Percentiles rank a stretch among this genome's conserved stretches.
These are phyloP conservation scores for Leptographium flavum DNA, from an alignment of 2,329 filamentous ascomycete genomes.

Conservation along the genomic window DNA sequence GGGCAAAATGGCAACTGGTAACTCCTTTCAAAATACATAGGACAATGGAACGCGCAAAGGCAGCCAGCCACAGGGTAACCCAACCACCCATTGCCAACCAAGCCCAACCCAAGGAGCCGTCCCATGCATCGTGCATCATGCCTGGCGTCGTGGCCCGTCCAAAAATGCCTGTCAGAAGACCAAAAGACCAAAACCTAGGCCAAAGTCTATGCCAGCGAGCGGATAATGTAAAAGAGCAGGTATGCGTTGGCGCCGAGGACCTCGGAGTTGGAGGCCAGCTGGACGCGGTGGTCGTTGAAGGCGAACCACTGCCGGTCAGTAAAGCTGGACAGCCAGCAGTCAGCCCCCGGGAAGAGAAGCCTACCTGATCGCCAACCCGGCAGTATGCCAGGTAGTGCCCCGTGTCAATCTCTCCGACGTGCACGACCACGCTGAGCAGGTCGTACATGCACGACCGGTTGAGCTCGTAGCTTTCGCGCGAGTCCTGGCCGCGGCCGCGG, in stretches of 20 bases:
- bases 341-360: slow-evolving; percentile 10
- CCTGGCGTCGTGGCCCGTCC: too few species aligned
- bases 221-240: slow-evolving; percentile 72
- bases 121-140: too few species aligned
- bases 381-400: slow-evolving; percentile 90
- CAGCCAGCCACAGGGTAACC: too few species aligned
- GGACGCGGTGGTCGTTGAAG: slow-evolving; percentile 91
- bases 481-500: slow-evolving; percentile 37
- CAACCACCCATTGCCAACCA: too few species aligned
- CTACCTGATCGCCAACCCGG: slow-evolving; percentile 57
- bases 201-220: slow-evolving; percentile 33
- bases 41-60: too few species aligned
- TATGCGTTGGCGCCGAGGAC: slow-evolving; percentile 81
- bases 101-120: too few species aligned
- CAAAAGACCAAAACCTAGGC: neutral
- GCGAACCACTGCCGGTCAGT: slow-evolving; percentile 59
- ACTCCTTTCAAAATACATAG: too few species aligned
- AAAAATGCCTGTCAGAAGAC: neutral
- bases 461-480: slow-evolving; percentile 37
- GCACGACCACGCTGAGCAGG: slow-evolving; percentile 77
- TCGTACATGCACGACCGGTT: slow-evolving; percentile 66
- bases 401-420: slow-evolving; percentile 84
- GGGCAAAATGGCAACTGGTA: too few species aligned
- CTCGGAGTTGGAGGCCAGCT: slow-evolving; percentile 67
- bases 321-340: neutral